These are phyloP conservation scores for Canavalia gladiata DNA, from an alignment of 306 rosid species.

Conservation along the genomic window DNA sequence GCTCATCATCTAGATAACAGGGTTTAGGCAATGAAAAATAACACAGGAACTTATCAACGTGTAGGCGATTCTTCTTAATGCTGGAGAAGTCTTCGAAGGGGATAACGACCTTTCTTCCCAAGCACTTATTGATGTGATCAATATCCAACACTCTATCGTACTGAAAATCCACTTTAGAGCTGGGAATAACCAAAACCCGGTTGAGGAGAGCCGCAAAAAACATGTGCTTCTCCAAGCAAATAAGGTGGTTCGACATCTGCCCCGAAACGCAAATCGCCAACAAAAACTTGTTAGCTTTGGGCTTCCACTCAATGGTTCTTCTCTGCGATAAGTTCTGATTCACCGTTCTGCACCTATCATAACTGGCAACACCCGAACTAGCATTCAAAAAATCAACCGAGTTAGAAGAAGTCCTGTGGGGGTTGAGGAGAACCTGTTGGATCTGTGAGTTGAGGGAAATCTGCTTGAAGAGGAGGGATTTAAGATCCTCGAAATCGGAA, in stretches of 20 bases:
- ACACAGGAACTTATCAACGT: conserved; percentile 68
- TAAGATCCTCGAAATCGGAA: conserved; percentile 49
- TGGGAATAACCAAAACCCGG: conserved; percentile 77
- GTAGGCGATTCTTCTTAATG: conserved; percentile 65
- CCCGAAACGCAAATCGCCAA: conserved; percentile 81
- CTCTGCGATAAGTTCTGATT: conserved; percentile 63
- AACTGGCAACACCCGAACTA: conserved; percentile 34
- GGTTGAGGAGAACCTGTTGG: conserved; percentile 65
- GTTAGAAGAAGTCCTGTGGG: conserved; percentile 59
- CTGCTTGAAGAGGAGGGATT: conserved; percentile 61
- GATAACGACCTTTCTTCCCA: conserved; percentile 69
- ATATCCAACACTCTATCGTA: conserved; percentile 79
- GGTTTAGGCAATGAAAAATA: conserved; percentile 77
- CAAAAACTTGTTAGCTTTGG: conserved; percentile 64
- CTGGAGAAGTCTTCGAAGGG: conserved; percentile 71
- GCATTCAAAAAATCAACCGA: conserved; percentile 48
- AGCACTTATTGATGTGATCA: conserved; percentile 73
- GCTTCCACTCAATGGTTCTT: conserved; percentile 81
- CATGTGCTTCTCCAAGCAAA: conserved; percentile 94
- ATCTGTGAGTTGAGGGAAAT: conserved; percentile 78
- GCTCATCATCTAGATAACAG: conserved; percentile 79
- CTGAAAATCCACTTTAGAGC: conserved; percentile 71
- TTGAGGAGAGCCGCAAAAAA: conserved; percentile 83
- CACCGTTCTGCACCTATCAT: conserved; percentile 61
- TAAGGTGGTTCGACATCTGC: conserved; percentile 87